Percentiles rank a stretch among this genome's conserved stretches.
Evolutionary conservation across 495 filamentous ascomycete species (phyloP).

Genomic region (Monascus purpureus): DNA sequence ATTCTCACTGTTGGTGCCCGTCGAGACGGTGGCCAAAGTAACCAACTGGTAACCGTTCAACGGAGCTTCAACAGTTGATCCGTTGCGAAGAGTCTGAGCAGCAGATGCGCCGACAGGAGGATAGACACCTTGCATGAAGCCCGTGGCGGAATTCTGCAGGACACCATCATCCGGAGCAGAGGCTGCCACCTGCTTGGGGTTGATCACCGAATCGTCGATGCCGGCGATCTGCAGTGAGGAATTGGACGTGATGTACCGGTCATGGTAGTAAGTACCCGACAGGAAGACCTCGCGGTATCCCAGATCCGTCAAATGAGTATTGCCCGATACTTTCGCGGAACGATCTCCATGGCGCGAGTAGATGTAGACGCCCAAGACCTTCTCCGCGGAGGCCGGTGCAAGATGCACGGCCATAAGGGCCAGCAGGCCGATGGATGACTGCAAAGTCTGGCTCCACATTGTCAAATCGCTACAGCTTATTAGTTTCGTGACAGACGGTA

Average conservation of each 20-base stretch:
- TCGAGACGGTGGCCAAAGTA: constrained; percentile 26
- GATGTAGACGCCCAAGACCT: constrained; percentile 47
- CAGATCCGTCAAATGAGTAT: constrained; percentile 41
- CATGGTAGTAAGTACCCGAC: constrained; percentile 46
- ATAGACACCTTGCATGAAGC: constrained; percentile 50
- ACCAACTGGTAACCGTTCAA: constrained; percentile 50
- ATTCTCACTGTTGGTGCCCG: constrained; percentile 38
- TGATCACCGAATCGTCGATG: constrained; percentile 41
- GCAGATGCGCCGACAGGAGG: constrained; percentile 36
- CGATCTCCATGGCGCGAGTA: constrained; percentile 54
- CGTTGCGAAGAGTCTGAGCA: constrained; percentile 34
- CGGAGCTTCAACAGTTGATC: constrained; percentile 36
- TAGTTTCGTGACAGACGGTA: no score
- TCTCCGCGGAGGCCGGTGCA: constrained; percentile 37
- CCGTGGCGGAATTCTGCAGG: constrained; percentile 42
- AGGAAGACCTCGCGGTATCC: constrained; percentile 48
- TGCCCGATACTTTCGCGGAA: constrained; percentile 39
- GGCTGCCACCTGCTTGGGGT: constrained; percentile 42
- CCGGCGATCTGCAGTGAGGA: constrained; percentile 40
- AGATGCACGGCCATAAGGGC: constrained; percentile 13
- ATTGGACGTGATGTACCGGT: constrained; percentile 41
- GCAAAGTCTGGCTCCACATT: constrained; percentile 2
- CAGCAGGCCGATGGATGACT: constrained; percentile 15
- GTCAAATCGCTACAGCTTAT: no score
- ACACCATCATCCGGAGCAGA: constrained; percentile 45